Evolutionary conservation across 345 rosid species (phyloP), one percentile per base, ranked within the genome.

Genomic region (Orychophragmus violaceus): DNA sequence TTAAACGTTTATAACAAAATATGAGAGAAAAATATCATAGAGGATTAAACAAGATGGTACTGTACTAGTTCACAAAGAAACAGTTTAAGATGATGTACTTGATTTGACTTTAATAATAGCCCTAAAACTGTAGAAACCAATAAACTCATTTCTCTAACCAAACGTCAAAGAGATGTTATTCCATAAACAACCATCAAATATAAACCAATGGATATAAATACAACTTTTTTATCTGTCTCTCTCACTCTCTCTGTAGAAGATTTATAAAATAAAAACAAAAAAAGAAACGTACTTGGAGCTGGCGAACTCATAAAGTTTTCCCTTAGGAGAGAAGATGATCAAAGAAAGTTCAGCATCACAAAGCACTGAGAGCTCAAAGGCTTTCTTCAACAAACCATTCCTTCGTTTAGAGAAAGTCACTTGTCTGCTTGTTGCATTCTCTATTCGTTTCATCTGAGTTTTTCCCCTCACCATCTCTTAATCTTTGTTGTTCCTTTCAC

Each of bases 281-380:
- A 11, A 9, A 65, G 1, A 32, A 59, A 68, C 65, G 27, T 67
- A 87, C 94, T 85, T 79, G 71, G 88, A 65, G 59, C 77, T 85
- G 16, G 94, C 82, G 39, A 83, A 87, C 71, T 87, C 90, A 51
- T 78, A 82, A 55, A 87, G 83, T 69, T 82, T 87, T 42, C 90
- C 94, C 61, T 86, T 77, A 8, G 86, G 81, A 45, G 94, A 87
- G 82, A 87, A 87, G 83, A 85, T 78, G 78, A 87, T 68, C 2
- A 87, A 81, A 33, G 90, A 88, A 72, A 87, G 88, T 72, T 87
- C 84, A 27, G 90, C 90, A 76, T 87, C 94, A 57, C 94, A 87
- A 49, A 87, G 94, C 48, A 87, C 88, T 2, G 94, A 87, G 30
- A 87, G 83, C 82, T 87, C 94, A 68, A 79, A 83, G 12, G 90